phyloP scores from a whole-genome alignment of 1,139 yeast genomes.

The Taphrina confusa region DNA sequence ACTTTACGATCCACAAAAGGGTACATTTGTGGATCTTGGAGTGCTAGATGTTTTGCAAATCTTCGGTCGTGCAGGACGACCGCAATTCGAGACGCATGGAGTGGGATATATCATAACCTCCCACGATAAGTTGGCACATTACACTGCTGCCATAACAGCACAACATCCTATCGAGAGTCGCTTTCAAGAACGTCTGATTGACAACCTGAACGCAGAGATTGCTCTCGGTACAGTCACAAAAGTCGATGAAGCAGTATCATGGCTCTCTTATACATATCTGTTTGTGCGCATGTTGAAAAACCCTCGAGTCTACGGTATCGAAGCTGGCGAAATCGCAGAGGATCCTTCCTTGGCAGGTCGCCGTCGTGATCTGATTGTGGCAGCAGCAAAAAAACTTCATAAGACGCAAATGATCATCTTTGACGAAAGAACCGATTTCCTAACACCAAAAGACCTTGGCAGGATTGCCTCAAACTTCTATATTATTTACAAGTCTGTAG shows the following conservation, averaged over 20 bases:
- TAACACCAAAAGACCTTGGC: slow-evolving; percentile 85
- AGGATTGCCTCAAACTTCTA: slow-evolving; percentile 94
- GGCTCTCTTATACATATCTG: slow-evolving; percentile 96
- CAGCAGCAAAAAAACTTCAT: slow-evolving; percentile 81
- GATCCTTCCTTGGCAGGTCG: slow-evolving; percentile 79
- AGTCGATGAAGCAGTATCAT: slow-evolving; percentile 89
- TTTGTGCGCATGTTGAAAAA: slow-evolving; percentile 92
- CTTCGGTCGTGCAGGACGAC: slow-evolving; percentile 99
- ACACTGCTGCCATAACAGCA: slow-evolving; percentile 80
- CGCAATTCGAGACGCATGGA: slow-evolving; percentile 90
- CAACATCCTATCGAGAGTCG: slow-evolving; percentile 96
- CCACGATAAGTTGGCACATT: slow-evolving; percentile 78
- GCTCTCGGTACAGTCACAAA: slow-evolving; percentile 93
- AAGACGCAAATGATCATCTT: slow-evolving; percentile 87
- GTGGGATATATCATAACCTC: slow-evolving; percentile 89
- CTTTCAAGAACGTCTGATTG: slow-evolving; percentile 74
- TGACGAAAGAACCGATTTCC: slow-evolving; percentile 79
- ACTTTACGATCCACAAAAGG: slow-evolving; percentile 89
- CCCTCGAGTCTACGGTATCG: slow-evolving; percentile 91
- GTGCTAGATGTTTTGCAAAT: slow-evolving; percentile 96
- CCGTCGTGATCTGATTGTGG: slow-evolving; percentile 70
- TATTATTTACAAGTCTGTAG: slow-evolving; percentile 78
- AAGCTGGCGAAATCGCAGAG: slow-evolving; percentile 76
- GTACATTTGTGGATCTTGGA: slow-evolving; percentile 91
- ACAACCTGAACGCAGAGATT: slow-evolving; percentile 92